phyloP scores from a whole-genome alignment of 2,329 filamentous ascomycete genomes.

The Trichoderma semiorbis region DNA sequence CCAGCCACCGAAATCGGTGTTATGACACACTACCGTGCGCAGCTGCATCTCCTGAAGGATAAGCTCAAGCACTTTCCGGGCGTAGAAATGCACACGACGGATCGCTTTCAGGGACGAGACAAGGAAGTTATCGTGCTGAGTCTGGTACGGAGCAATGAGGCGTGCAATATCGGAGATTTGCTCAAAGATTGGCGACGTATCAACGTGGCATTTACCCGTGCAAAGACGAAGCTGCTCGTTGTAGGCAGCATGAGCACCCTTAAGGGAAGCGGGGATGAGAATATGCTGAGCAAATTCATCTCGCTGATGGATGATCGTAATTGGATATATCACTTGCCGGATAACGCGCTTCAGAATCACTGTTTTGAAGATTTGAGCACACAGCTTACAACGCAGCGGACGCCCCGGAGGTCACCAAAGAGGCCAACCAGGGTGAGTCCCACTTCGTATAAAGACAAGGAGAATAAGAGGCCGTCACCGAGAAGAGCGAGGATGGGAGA shows the following conservation, averaged over 20 bases:
- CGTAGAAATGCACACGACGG: conserved; percentile 94
- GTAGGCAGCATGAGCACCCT: conserved; percentile 79
- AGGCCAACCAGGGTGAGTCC: conserved; percentile 3
- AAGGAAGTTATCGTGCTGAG: conserved; percentile 89
- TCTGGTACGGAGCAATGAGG: conserved; percentile 83
- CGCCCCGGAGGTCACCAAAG: conserved; percentile 30
- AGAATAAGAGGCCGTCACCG: conserved; percentile 48
- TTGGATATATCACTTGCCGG: conserved; percentile 77
- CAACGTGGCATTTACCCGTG: conserved; percentile 92
- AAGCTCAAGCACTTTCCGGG: conserved; percentile 57
- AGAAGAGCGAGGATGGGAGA: conserved; percentile 57
- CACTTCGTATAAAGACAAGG: conserved; percentile 41
- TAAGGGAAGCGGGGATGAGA: conserved; percentile 65
- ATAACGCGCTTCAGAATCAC: conserved; percentile 63
- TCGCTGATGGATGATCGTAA: conserved; percentile 68
- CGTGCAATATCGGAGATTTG: conserved; percentile 80
- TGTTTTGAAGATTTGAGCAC: conserved; percentile 58
- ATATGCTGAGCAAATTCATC: conserved; percentile 75
- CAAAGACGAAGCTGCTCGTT: conserved; percentile 86
- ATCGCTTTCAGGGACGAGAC: conserved; percentile 94
- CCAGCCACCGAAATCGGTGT: conserved; percentile 77
- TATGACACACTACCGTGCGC: conserved; percentile 94
- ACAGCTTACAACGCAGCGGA: conserved; percentile 38
- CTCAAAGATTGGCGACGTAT: conserved; percentile 89
- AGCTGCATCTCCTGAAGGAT: conserved; percentile 78